These are phyloP conservation scores for Madurella fahalii DNA, from an alignment of 2,329 filamentous ascomycete species.

Conservation along the genomic window DNA sequence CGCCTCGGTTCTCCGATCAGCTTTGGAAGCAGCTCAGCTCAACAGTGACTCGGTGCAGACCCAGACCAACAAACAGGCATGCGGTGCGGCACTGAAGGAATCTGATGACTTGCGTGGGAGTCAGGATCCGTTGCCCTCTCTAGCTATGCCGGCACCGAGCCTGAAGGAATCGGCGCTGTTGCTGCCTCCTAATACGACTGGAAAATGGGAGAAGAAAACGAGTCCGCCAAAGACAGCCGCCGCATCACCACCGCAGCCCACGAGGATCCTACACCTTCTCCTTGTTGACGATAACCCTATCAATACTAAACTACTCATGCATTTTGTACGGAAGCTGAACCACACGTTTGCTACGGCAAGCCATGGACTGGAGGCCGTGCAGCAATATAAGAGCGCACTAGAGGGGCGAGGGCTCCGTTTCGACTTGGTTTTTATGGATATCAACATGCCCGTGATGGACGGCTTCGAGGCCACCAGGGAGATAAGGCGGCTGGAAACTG, in stretches of 20 bases:
- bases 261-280: conserved; percentile 25
- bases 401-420: conserved; percentile 33
- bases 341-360: conserved; percentile 39
- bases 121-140: not conserved
- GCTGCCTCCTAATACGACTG: not conserved
- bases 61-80: not conserved
- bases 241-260: not conserved
- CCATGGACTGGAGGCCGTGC: conserved; percentile 47
- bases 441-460: conserved; percentile 33
- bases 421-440: conserved; percentile 43
- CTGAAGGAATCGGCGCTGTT: not conserved
- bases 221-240: not conserved
- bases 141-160: not conserved
- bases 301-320: conserved; percentile 37
- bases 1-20: conserved; percentile 10
- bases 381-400: conserved; percentile 34
- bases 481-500: conserved; percentile 28
- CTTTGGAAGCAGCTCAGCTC: not conserved
- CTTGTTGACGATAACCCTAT: conserved; percentile 42
- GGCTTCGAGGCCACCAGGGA: conserved; percentile 29
- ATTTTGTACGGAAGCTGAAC: conserved; percentile 36
- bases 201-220: not conserved
- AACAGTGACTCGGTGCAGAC: not conserved
- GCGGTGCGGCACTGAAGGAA: too few species aligned
- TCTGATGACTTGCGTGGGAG: not conserved